Evolutionary conservation across 257 asterid genomes (phyloP).

Genomic region (Nicotiana noctiflora): DNA sequence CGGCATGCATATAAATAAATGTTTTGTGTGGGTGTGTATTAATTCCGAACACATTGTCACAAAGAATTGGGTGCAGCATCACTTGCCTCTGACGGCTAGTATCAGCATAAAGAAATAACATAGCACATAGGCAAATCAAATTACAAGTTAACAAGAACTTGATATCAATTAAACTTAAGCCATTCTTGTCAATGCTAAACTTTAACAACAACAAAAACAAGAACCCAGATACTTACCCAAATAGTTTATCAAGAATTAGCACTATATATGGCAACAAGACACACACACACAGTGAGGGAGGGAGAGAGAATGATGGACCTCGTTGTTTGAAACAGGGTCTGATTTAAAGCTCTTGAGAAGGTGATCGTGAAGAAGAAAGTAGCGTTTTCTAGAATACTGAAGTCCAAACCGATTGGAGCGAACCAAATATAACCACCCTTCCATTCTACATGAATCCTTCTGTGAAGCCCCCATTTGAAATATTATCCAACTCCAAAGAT

Average conservation of each 20-base stretch:
- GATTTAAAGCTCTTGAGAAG: constrained; percentile 81
- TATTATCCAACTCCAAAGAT: neutral
- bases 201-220: neutral
- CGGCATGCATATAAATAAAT: neutral
- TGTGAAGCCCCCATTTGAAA: constrained; percentile 40
- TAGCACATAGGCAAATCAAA: neutral
- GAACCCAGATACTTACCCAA: neutral
- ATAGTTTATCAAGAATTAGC: neutral
- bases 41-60: neutral
- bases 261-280: neutral
- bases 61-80: neutral
- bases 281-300: neutral
- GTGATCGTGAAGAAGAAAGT: constrained; percentile 85
- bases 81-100: neutral
- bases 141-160: neutral
- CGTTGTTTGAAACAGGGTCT: constrained; percentile 46
- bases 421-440: constrained; percentile 88
- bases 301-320: constrained; percentile 33
- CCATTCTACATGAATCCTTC: constrained; percentile 65
- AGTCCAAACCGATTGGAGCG: constrained; percentile 86
- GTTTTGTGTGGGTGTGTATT: neutral
- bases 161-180: neutral
- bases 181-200: neutral
- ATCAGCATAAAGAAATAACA: neutral
- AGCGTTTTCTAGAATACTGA: constrained; percentile 84